phyloP scores from a whole-genome alignment of 768 basidiomycete genomes.

The Mycena latifolia region DNA sequence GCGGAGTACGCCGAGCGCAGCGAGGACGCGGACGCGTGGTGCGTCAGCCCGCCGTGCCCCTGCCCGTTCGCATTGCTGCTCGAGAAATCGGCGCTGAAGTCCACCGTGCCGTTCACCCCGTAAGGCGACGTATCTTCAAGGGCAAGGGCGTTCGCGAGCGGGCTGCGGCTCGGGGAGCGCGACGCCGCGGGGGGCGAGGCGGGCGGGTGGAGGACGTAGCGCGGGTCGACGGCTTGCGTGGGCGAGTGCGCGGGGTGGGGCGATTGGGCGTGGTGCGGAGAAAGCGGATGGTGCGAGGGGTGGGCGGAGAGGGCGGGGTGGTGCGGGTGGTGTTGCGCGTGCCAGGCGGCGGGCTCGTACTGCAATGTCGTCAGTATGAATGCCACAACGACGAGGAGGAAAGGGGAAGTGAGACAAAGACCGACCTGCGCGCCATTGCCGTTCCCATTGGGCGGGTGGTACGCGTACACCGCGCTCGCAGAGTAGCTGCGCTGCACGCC shows the following conservation, averaged over 20 bases:
- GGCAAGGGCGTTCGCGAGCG: background rate
- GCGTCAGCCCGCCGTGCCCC: too few species aligned
- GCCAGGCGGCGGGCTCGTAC: conserved; percentile 24
- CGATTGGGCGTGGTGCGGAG: background rate
- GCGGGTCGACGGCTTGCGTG: background rate
- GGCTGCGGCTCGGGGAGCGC: conserved; percentile 3
- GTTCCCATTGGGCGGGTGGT: conserved; percentile 1
- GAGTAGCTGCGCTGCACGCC: conserved; percentile 33
- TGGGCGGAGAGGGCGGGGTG: conserved; percentile 19
- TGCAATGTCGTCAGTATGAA: too few species aligned
- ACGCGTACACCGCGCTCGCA: conserved; percentile 23
- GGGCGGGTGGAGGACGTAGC: background rate
- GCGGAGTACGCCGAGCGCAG: background rate
- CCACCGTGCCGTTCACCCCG: too few species aligned
- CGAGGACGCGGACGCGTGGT: background rate
- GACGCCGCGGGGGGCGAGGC: background rate
- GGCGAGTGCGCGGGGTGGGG: background rate
- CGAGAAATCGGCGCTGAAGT: too few species aligned
- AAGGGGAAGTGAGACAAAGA: too few species aligned
- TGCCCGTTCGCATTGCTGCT: too few species aligned
- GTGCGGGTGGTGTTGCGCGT: too few species aligned
- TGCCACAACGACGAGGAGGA: too few species aligned
- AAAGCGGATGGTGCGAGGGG: too few species aligned
- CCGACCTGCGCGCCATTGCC: too few species aligned
- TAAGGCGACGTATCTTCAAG: background rate